A percentile compares a stretch with the other conserved stretches of the same genome.
Conservation (phyloP, 306 rosid genomes). For the Dalbergia oliveri region DNA sequence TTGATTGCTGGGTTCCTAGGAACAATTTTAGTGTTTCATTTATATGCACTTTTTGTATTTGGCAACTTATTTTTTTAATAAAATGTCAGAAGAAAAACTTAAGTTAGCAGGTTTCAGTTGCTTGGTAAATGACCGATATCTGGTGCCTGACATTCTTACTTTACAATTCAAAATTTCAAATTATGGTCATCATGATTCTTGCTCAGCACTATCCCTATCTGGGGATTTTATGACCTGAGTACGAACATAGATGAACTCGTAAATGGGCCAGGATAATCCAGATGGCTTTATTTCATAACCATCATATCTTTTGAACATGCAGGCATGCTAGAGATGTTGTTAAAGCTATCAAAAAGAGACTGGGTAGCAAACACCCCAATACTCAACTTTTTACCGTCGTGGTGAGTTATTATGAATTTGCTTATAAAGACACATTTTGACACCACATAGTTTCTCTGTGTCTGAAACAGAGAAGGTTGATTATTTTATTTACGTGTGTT, state of each 20-base stretch:
- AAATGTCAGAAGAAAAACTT: conserved; percentile 11
- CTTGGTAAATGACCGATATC: conserved; percentile 17
- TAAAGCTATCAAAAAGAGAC: conserved; percentile 82
- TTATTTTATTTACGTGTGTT: conserved; percentile 32
- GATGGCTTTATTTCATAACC: conserved; percentile 15
- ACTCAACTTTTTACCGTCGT: conserved; percentile 81
- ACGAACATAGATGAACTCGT: conserved; percentile 36
- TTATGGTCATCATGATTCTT: conserved; percentile 31
- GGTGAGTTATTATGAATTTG: conserved; percentile 50
- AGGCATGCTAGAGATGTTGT: conserved; percentile 84
- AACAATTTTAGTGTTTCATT: conserved; percentile 3
- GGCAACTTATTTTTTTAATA: conserved; percentile 1
- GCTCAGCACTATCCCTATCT: conserved; percentile 19
- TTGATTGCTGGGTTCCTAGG: conserved; percentile 5
- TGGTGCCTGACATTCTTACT: conserved; percentile 1
- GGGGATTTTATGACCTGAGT: conserved; percentile 20
- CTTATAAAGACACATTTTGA: conserved; percentile 19
- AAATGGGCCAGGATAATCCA: conserved; percentile 31
- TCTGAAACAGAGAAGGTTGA: conserved; percentile 33
- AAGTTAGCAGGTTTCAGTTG: not conserved
- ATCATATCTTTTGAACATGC: conserved; percentile 45
- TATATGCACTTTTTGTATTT: not conserved
- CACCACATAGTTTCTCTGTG: not conserved
- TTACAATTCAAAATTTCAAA: conserved; percentile 1
- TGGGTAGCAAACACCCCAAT: conserved; percentile 77